Evolutionary conservation across 164 flowering plant species (phyloP).

Genomic region (Vitis labrusca): DNA sequence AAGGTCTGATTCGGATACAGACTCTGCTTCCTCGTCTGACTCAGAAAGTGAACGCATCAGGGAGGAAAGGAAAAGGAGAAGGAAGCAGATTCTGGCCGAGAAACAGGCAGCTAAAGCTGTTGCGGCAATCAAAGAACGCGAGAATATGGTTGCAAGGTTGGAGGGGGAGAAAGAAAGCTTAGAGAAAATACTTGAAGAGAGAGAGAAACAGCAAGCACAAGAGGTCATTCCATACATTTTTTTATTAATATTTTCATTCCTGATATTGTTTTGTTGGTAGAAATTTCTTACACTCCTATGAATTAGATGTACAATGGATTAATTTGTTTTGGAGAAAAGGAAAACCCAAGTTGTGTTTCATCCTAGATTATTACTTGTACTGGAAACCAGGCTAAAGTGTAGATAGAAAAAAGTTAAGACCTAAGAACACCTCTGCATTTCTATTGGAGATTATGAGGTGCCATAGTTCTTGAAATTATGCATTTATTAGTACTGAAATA

Average conservation of each 20-base stretch:
- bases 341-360: neutral
- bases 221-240: slow-evolving; percentile 46
- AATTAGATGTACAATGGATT: no score
- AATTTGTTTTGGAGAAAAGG: neutral
- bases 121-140: slow-evolving; percentile 76
- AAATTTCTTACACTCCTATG: neutral
- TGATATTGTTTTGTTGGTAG: neutral
- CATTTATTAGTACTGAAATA: neutral
- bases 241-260: neutral
- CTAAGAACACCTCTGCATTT: no score
- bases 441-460: no score
- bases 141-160: slow-evolving; percentile 78
- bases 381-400: neutral
- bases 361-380: neutral
- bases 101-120: slow-evolving; percentile 80
- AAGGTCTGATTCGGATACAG: slow-evolving; percentile 62
- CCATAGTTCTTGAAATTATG: neutral
- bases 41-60: slow-evolving; percentile 75
- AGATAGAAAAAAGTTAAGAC: neutral
- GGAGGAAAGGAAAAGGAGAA: slow-evolving; percentile 62
- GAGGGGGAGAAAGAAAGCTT: slow-evolving; percentile 96
- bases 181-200: slow-evolving; percentile 90
- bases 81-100: slow-evolving; percentile 73
- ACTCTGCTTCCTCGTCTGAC: slow-evolving; percentile 65
- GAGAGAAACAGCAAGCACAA: slow-evolving; percentile 81